phyloP scores from a whole-genome alignment of 768 basidiomycete species.

The Naganishia randhawae region DNA sequence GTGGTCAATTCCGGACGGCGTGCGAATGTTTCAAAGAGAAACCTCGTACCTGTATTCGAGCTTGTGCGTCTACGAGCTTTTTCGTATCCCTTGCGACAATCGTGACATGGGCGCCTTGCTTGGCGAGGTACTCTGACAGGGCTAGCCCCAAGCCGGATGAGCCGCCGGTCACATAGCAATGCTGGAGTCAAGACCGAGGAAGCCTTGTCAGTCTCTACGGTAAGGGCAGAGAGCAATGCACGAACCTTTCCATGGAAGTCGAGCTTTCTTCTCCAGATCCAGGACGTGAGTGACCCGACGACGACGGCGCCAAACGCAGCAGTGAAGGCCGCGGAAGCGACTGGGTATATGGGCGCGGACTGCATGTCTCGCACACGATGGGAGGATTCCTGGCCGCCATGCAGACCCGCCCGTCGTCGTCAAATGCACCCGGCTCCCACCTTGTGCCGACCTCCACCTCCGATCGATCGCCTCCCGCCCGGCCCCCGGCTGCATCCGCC shows the following conservation, averaged over 20 bases:
- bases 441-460: too few relatives aligned
- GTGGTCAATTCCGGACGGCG: not conserved
- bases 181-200: conserved; percentile 55
- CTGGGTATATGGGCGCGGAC: too few relatives aligned
- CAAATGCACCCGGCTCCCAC: too few relatives aligned
- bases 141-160: conserved; percentile 74
- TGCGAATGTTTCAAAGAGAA: not conserved
- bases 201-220: not conserved
- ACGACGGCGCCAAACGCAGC: not conserved
- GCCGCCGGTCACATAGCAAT: conserved; percentile 80
- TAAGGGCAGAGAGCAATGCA: not conserved
- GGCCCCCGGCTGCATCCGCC: too few relatives aligned
- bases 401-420: too few relatives aligned
- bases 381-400: too few relatives aligned
- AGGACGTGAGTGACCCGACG: conserved; percentile 22
- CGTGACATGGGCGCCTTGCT: conserved; percentile 73
- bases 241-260: conserved; percentile 41
- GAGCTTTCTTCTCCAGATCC: conserved; percentile 33
- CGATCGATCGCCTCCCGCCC: too few relatives aligned
- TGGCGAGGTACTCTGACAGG: conserved; percentile 61
- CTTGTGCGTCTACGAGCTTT: conserved; percentile 62
- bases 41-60: conserved; percentile 62
- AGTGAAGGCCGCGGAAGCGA: not conserved
- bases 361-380: not conserved
- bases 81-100: conserved; percentile 74